Conservation (phyloP, 1,139 yeast genomes). For the Saccharomycopsis hybrid region DNA sequence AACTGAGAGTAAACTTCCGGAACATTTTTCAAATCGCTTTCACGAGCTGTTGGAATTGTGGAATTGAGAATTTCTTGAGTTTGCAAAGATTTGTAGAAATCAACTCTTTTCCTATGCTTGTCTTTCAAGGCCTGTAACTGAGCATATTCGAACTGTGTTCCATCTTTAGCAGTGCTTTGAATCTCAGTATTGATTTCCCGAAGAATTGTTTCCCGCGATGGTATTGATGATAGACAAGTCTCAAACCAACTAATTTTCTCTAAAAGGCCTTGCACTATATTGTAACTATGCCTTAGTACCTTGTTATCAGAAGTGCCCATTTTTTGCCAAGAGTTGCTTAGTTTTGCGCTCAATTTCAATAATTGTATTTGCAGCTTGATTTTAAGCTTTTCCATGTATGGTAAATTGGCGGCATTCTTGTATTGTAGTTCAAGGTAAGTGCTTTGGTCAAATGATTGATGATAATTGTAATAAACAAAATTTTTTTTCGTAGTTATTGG, state of each 20-base stretch:
- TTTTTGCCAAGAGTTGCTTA: slow-evolving; percentile 36
- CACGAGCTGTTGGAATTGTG: slow-evolving; percentile 22
- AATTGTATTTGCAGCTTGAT: not conserved
- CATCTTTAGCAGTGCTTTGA: slow-evolving; percentile 15
- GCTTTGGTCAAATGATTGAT: slow-evolving; percentile 2
- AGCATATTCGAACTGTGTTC: slow-evolving; percentile 1
- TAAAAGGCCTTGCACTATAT: slow-evolving; percentile 34
- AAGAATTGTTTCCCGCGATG: slow-evolving; percentile 32
- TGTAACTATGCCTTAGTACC: slow-evolving; percentile 38
- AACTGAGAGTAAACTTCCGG: slow-evolving; percentile 27
- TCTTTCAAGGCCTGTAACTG: not conserved
- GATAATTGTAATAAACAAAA: slow-evolving; percentile 17
- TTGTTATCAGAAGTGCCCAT: slow-evolving; percentile 36
- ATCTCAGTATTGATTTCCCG: slow-evolving; percentile 20
- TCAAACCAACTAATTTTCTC: slow-evolving; percentile 47
- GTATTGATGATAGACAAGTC: slow-evolving; percentile 43
- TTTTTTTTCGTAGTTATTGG: slow-evolving; percentile 17
- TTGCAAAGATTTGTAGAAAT: not conserved
- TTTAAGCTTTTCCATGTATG: not conserved
- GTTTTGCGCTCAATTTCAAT: not conserved
- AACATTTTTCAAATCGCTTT: slow-evolving; percentile 21
- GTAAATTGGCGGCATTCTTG: not conserved
- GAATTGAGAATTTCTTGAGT: slow-evolving; percentile 10
- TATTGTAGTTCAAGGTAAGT: slow-evolving; percentile 12
- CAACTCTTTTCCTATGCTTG: not conserved